Evolutionary conservation across 805 yeast species (phyloP).

Genomic region (Yarrowia sp.): DNA sequence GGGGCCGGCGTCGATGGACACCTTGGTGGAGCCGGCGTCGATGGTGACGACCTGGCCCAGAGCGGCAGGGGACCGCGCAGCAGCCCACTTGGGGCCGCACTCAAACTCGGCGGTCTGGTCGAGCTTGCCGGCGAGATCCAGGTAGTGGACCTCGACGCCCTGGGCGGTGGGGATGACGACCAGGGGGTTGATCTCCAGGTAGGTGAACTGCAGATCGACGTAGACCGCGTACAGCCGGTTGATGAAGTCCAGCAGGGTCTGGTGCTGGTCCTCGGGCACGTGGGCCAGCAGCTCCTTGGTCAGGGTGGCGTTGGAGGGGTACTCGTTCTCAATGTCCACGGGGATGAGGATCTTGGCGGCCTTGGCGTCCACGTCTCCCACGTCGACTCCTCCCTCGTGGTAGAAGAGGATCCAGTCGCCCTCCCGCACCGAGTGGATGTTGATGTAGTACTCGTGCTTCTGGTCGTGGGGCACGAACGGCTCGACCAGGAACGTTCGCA

Average conservation of each 20-base stretch:
- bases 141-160: slow-evolving; percentile 55
- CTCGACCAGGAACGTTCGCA: slow-evolving; percentile 55
- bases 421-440: slow-evolving; percentile 57
- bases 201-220: slow-evolving; percentile 57
- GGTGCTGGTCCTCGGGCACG: slow-evolving; percentile 54
- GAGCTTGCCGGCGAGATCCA: slow-evolving; percentile 57
- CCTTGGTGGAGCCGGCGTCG: slow-evolving; percentile 43
- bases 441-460: slow-evolving; percentile 56
- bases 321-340: slow-evolving; percentile 52
- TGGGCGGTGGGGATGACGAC: slow-evolving; percentile 53
- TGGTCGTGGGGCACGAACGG: slow-evolving; percentile 59
- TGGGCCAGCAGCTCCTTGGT: slow-evolving; percentile 50
- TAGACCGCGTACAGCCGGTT: slow-evolving; percentile 57
- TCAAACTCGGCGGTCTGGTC: slow-evolving; percentile 59
- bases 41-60: slow-evolving; percentile 49
- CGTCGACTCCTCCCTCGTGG: slow-evolving; percentile 59
- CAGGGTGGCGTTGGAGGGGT: slow-evolving; percentile 53
- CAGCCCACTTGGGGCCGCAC: slow-evolving; percentile 59
- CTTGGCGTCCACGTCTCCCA: slow-evolving; percentile 57
- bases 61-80: slow-evolving; percentile 55
- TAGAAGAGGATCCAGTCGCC: slow-evolving; percentile 58
- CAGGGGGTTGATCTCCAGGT: slow-evolving; percentile 57
- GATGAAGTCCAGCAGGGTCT: slow-evolving; percentile 54
- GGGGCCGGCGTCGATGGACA: slow-evolving; percentile 55
- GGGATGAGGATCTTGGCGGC: slow-evolving; percentile 55